Conservation (phyloP, 129 eudicot species). For the Lactuca saligna region DNA sequence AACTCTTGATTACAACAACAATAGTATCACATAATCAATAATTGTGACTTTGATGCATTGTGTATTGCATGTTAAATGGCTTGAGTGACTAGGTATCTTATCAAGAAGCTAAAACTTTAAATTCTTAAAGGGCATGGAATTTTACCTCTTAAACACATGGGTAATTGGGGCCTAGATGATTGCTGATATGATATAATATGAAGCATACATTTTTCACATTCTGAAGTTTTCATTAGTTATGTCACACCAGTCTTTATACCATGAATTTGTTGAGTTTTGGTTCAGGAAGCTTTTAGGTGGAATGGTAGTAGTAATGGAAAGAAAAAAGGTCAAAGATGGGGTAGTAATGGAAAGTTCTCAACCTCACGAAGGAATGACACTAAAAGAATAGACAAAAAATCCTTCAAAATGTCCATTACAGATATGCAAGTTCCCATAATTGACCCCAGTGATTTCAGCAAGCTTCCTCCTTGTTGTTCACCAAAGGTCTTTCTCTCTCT, state of each 20-base stretch:
- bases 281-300: constrained; percentile 58
- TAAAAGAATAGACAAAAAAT: constrained; percentile 34
- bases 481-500: constrained; percentile 50
- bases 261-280: constrained; percentile 11
- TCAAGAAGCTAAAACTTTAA: neutral
- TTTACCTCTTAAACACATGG: no score
- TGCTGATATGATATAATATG: neutral
- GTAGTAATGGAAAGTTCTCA: constrained; percentile 39
- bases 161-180: constrained; percentile 3
- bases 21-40: neutral
- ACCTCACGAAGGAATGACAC: constrained; percentile 32
- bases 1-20: constrained; percentile 1
- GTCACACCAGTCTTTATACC: no score
- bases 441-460: constrained; percentile 59
- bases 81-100: no score
- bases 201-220: constrained; percentile 7
- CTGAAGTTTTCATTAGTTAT: constrained; percentile 5
- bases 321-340: constrained; percentile 74
- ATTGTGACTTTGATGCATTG: neutral
- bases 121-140: no score
- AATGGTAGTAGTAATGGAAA: constrained; percentile 74
- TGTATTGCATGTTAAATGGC: neutral
- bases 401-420: constrained; percentile 28
- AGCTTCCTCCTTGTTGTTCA: constrained; percentile 66
- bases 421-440: constrained; percentile 37